phyloP scores from a whole-genome alignment of 768 basidiomycete species.

The Amanita rimosa region DNA sequence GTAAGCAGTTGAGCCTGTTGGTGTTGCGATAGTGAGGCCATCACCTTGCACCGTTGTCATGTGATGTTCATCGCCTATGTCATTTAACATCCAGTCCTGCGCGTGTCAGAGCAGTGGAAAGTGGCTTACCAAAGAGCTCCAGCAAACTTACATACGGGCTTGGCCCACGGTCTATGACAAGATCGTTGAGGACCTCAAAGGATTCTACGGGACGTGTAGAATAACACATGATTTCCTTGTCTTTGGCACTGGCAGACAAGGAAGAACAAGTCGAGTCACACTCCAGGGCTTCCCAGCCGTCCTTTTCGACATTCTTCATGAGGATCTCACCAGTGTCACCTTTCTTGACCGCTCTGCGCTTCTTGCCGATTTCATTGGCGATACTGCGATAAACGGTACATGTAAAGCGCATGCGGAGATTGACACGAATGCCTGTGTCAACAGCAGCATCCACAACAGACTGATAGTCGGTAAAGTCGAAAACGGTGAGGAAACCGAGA shows the following conservation, averaged over 20 bases:
- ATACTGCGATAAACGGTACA: conserved; percentile 96
- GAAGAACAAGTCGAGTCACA: conserved; percentile 41
- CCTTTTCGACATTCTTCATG: conserved; percentile 85
- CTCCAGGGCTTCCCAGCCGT: conserved; percentile 96
- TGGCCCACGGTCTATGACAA: conserved; percentile 96
- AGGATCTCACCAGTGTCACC: conserved; percentile 93
- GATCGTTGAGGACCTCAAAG: conserved; percentile 93
- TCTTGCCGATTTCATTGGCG: conserved; percentile 53
- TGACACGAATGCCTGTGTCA: conserved; percentile 91
- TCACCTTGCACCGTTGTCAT: conserved; percentile 99
- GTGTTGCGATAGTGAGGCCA: conserved; percentile 90
- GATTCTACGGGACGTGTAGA: conserved; percentile 90
- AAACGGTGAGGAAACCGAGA: conserved; percentile 94
- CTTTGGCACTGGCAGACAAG: conserved; percentile 43
- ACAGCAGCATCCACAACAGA: conserved; percentile 79
- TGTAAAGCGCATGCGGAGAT: conserved; percentile 97
- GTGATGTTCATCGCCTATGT: conserved; percentile 91
- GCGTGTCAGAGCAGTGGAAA: background rate
- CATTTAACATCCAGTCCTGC: background rate
- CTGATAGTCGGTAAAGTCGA: conserved; percentile 83
- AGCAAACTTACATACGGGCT: conserved; percentile 95
- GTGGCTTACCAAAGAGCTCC: conserved; percentile 83
- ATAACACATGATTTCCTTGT: conserved; percentile 98
- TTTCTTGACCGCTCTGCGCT: conserved; percentile 80
- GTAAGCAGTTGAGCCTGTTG: conserved; percentile 97